These are phyloP conservation scores for Botrytis deweyae DNA, from an alignment of 2,329 filamentous ascomycete species.

Conservation along the genomic window DNA sequence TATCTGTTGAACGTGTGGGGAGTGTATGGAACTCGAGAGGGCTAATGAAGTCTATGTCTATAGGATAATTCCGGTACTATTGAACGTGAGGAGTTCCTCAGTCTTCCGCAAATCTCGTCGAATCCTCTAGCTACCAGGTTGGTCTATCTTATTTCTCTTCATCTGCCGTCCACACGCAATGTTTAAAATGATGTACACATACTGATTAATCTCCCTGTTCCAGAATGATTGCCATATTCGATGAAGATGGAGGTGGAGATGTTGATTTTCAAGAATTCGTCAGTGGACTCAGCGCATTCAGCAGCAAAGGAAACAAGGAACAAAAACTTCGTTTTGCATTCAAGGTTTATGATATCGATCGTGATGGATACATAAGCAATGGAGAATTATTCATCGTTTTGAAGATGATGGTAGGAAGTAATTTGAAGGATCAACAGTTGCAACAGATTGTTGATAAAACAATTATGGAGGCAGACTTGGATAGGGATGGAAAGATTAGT, in stretches of 20 bases:
- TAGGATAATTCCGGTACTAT: constrained; percentile 98
- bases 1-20: background rate
- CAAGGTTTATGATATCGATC: constrained; percentile 99
- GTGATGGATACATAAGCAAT: constrained; percentile 97
- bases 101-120: constrained; percentile 93
- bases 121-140: constrained; percentile 95
- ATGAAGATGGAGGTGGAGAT: constrained; percentile 95
- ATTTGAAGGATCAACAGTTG: constrained; percentile 97
- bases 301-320: constrained; percentile 97
- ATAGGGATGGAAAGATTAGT: constrained; percentile 96
- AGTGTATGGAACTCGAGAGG: background rate
- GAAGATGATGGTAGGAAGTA: constrained; percentile 99
- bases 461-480: constrained; percentile 98
- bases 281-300: constrained; percentile 90
- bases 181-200: background rate
- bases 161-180: background rate
- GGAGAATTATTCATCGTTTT: constrained; percentile 98
- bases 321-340: constrained; percentile 98
- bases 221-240: constrained; percentile 98
- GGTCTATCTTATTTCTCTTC: constrained; percentile 11
- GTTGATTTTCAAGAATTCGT: constrained; percentile 99
- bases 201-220: background rate
- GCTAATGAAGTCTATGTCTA: constrained; percentile 16
- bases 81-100: constrained; percentile 97
- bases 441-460: constrained; percentile 99